Evolutionary conservation across 345 rosid species (phyloP), one percentile per base, ranked within the genome.

Genomic region (Eucalyptus coolabah): DNA sequence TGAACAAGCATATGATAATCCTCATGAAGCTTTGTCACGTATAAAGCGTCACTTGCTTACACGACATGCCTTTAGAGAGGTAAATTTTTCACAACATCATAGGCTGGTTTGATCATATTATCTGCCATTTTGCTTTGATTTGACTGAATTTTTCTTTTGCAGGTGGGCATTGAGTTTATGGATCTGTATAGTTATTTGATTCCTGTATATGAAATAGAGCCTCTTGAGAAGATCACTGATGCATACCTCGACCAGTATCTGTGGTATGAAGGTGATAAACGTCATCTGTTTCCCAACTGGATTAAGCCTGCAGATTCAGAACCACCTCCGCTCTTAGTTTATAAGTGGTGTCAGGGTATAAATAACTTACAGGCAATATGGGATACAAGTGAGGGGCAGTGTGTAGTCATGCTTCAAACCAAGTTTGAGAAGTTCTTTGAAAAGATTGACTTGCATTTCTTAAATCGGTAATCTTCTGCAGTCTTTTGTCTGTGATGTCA

Each of bases 111-210:
- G 85, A 40, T 40, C 47, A 77, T 77, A 77, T 40, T 40, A 40
- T 77, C 44, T 1, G 8, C 47, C 47, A 40, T 77, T 77, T 40
- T 13, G 5, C 47, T 40, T 12, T 17, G 85, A 12, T 77, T 40
- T 21, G 85, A 77, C 47, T 12, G 28, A 17, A 32, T 40, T 21
- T 37, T 77, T 77, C 82, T 42, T 63, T 65, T 92, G 92, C 95
- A 97, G 99, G 99, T 98, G 90, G 99, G 99, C 85, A 97, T 98
- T 92, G 99, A 97, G 95, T 98, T 98, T 92, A 97, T 98, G 99
- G 99, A 98, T 93, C 90, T 98, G 63, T 98, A 98, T 90, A 98
- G 99, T 93, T 93, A 96, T 92, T 89, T 98, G 95, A 98, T 63
- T 63, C 69, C 69, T 30, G 69, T 30, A 28, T 30, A 30, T 63